Conservation (phyloP, 441 rosid genomes). For the Gossypium lobatum region DNA sequence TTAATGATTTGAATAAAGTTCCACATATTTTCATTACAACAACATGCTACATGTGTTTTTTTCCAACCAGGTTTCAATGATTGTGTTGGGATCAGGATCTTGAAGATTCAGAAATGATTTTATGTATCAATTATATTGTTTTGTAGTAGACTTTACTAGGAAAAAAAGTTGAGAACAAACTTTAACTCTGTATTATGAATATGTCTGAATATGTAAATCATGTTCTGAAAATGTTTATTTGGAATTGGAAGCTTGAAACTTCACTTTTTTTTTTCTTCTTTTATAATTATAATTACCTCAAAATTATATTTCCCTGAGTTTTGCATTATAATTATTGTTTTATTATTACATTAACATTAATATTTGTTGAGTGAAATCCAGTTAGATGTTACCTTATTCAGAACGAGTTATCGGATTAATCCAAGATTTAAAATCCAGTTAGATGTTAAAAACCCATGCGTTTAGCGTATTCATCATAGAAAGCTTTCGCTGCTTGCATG, state of each 20-base stretch:
- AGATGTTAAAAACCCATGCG: constrained; percentile 19
- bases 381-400: background rate
- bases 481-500: constrained; percentile 18
- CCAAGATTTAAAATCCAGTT: too few species aligned
- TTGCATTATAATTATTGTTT: too few species aligned
- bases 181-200: background rate
- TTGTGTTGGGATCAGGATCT: background rate
- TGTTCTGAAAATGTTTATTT: background rate
- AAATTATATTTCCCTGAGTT: too few species aligned
- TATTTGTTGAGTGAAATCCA: background rate
- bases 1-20: background rate
- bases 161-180: background rate
- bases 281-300: too few species aligned
- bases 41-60: background rate
- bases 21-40: background rate
- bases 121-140: background rate
- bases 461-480: constrained; percentile 26
- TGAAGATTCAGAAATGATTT: background rate
- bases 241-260: background rate
- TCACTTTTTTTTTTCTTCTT: too few species aligned
- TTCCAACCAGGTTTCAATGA: background rate
- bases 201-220: constrained; percentile 1
- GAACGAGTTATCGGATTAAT: background rate
- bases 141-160: background rate
- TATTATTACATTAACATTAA: too few species aligned